These are phyloP conservation scores for Leccinum aurantiacum DNA, from an alignment of 768 basidiomycete species.

Conservation along the genomic window DNA sequence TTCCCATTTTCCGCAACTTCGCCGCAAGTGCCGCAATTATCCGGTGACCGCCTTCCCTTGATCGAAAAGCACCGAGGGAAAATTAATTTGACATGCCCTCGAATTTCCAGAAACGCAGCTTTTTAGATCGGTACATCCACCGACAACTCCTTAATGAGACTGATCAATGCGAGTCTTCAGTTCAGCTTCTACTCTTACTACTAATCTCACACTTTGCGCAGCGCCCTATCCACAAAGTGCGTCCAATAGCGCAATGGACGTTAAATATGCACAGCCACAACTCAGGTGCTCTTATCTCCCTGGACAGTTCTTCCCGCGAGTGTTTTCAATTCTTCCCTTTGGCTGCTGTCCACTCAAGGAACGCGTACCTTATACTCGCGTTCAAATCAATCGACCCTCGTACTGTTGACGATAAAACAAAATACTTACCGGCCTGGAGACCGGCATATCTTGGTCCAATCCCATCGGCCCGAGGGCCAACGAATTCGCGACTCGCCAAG, in stretches of 20 bases:
- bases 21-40: slow-evolving; percentile 21
- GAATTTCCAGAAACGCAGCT: slow-evolving; percentile 1
- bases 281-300: slow-evolving; percentile 18
- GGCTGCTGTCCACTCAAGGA: not conserved
- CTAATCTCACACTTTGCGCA: slow-evolving; percentile 5
- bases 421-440: not conserved
- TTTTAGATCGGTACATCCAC: not conserved
- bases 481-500: slow-evolving; percentile 19
- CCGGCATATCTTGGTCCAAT: slow-evolving; percentile 9
- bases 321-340: slow-evolving; percentile 2
- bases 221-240: slow-evolving; percentile 4
- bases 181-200: not conserved
- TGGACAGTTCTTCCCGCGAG: slow-evolving; percentile 22
- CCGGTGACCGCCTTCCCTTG: slow-evolving; percentile 7
- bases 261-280: slow-evolving; percentile 14
- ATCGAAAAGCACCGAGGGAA: slow-evolving; percentile 19
- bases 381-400: not conserved
- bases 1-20: slow-evolving; percentile 14
- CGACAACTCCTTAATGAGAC: slow-evolving; percentile 5
- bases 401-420: not conserved
- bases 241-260: slow-evolving; percentile 14
- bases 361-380: not conserved
- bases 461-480: slow-evolving; percentile 11
- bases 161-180: not conserved
- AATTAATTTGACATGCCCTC: not conserved